Percentiles rank a stretch among this genome's conserved stretches.
Evolutionary conservation across 495 filamentous ascomycete genomes (phyloP).

Genomic region (Amphirosellinia nigrospora): DNA sequence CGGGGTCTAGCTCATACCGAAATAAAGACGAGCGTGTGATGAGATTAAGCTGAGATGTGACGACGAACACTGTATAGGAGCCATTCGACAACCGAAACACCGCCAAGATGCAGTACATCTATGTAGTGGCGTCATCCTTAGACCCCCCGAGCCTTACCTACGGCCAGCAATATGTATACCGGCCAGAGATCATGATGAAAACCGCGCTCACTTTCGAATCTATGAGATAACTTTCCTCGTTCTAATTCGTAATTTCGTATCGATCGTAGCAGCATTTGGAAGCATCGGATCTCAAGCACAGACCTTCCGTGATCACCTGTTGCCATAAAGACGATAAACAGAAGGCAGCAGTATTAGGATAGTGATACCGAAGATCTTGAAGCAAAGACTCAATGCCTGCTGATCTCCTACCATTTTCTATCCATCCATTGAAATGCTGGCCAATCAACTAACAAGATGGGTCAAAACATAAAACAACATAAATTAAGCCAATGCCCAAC

Average conservation of each 20-base stretch:
- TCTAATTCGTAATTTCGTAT: conserved; percentile 16
- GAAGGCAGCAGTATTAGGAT: background rate
- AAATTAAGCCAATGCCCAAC: conserved; percentile 7
- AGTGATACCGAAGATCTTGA: conserved; percentile 1
- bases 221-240: background rate
- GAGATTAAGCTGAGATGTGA: background rate
- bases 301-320: background rate
- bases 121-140: background rate
- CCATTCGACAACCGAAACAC: background rate
- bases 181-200: background rate
- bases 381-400: conserved; percentile 3
- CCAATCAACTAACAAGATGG: conserved; percentile 13
- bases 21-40: background rate
- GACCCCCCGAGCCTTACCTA: background rate
- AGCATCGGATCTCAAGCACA: background rate
- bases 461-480: conserved; percentile 12
- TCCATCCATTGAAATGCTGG: conserved; percentile 15
- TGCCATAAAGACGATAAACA: background rate
- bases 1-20: background rate
- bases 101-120: background rate
- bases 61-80: background rate
- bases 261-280: background rate
- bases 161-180: background rate
- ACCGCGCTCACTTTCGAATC: background rate
- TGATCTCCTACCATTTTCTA: conserved; percentile 14